Percentiles rank a stretch among this genome's conserved stretches.
These are phyloP conservation scores for Beauveria bassiana DNA, from an alignment of 2,329 filamentous ascomycete species.

Conservation along the genomic window DNA sequence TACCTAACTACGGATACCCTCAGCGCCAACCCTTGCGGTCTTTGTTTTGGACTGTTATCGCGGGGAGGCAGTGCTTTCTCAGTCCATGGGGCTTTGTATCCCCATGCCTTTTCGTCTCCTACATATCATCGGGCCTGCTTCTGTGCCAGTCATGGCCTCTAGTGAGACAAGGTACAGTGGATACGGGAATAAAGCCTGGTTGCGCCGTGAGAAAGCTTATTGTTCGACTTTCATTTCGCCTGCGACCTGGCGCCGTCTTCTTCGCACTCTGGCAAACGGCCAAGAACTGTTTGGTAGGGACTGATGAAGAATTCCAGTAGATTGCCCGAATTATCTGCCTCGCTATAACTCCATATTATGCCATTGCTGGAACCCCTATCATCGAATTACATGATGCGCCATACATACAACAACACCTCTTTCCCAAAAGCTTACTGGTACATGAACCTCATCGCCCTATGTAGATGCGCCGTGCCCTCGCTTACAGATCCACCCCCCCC, in stretches of 20 bases:
- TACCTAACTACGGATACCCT: no score
- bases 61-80: neutral
- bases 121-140: neutral
- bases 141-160: neutral
- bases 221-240: neutral
- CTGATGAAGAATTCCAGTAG: neutral
- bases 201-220: neutral
- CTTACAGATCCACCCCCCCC: slow-evolving; percentile 7
- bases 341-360: neutral
- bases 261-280: no score
- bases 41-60: neutral
- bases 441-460: slow-evolving; percentile 1
- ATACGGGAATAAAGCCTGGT: neutral
- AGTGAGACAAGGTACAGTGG: neutral
- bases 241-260: neutral
- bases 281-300: neutral
- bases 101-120: neutral
- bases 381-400: slow-evolving; percentile 1
- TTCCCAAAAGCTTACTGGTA: neutral
- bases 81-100: no score
- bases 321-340: neutral
- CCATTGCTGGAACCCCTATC: neutral
- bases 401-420: neutral
- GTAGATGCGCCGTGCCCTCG: neutral
- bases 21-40: no score